phyloP scores from a whole-genome alignment of 257 asterid genomes.

The Lithospermum erythrorhizon region DNA sequence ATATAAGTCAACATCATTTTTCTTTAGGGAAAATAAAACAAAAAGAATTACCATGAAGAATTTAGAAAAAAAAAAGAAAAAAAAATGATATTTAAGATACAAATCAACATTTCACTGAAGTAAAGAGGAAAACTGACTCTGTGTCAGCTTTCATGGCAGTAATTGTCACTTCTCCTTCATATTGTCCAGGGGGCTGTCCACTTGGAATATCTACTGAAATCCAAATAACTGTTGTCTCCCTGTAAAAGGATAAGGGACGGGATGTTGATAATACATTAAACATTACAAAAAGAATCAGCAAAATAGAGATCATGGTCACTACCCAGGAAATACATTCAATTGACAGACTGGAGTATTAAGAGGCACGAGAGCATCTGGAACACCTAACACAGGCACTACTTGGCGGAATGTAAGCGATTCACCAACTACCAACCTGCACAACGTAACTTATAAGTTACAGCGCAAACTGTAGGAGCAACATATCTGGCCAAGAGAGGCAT shows the following conservation, averaged over 20 bases:
- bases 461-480: conserved; percentile 7
- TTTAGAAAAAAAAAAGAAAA: conserved; percentile 4
- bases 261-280: neutral
- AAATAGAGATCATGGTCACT: conserved; percentile 12
- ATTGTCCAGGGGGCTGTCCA: conserved; percentile 86
- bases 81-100: conserved; percentile 4
- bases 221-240: conserved; percentile 83
- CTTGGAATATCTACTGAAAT: conserved; percentile 75
- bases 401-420: conserved; percentile 71
- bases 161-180: conserved; percentile 80
- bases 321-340: conserved; percentile 79
- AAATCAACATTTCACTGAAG: conserved; percentile 22
- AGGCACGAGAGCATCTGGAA: conserved; percentile 97
- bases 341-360: conserved; percentile 63
- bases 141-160: conserved; percentile 68
- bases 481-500: conserved; percentile 19
- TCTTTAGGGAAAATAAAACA: neutral
- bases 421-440: conserved; percentile 69
- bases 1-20: neutral
- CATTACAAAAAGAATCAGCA: neutral
- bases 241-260: conserved; percentile 26
- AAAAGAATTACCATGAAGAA: neutral
- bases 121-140: conserved; percentile 55
- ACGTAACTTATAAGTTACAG: conserved; percentile 9
- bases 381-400: conserved; percentile 82